These are phyloP conservation scores for Adansonia digitata DNA, from an alignment of 345 rosid species.

Conservation along the genomic window DNA sequence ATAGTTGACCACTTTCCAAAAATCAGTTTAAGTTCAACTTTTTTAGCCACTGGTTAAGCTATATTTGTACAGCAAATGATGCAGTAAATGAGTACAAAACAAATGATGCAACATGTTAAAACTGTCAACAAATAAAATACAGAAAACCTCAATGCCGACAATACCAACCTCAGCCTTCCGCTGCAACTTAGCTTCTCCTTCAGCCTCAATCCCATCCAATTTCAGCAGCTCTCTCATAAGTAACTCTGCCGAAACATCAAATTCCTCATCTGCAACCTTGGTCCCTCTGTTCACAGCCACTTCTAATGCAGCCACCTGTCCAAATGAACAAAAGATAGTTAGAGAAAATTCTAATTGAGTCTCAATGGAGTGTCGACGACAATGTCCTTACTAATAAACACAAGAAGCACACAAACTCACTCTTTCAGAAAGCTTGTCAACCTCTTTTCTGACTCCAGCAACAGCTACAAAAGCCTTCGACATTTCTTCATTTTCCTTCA, in stretches of 20 bases:
- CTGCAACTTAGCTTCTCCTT: conserved; percentile 72
- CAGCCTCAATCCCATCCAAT: conserved; percentile 73
- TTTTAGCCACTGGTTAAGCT: neutral
- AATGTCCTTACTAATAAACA: neutral
- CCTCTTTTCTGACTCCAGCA: conserved; percentile 46
- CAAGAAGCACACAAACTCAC: conserved; percentile 28
- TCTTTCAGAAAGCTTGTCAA: conserved; percentile 71
- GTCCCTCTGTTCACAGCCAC: conserved; percentile 63
- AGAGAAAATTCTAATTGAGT: neutral
- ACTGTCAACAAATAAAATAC: too few relatives aligned
- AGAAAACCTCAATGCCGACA: neutral
- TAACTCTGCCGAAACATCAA: conserved; percentile 63
- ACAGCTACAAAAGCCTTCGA: conserved; percentile 51
- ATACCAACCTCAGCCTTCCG: conserved; percentile 81
- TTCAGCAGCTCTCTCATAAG: conserved; percentile 85
- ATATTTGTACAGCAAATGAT: neutral
- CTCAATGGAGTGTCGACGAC: neutral
- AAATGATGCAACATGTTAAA: too few relatives aligned
- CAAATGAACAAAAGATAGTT: neutral
- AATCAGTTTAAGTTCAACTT: neutral
- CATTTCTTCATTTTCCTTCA: conserved; percentile 31
- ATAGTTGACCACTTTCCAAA: neutral
- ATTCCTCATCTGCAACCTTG: conserved; percentile 53
- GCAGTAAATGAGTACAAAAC: neutral
- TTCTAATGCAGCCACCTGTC: conserved; percentile 64